Base-by-base conservation (phyloP, 1,139 yeast genomes). In the Meyerozyma guilliermondii region DNA sequence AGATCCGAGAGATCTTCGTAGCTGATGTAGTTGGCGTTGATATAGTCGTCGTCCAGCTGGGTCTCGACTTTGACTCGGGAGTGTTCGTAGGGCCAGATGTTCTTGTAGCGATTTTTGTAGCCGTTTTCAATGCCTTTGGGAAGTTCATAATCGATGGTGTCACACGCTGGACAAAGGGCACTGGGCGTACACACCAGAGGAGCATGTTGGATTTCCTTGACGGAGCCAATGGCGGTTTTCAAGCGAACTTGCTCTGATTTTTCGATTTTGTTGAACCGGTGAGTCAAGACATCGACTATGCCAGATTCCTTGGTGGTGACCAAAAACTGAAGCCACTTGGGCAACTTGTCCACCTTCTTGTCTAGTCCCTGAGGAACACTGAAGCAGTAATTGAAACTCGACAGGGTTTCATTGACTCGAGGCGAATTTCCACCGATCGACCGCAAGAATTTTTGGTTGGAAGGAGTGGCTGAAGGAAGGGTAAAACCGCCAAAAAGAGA, bases 191-290 rank as follows among this genome's bases (percentile, higher is more conserved):
- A 75, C 43, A 67, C 65, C 39, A 61, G 57, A 47, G 70, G 46
- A 51, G 59, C 43, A 33, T 49, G 55, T 39, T 46, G 41, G 18
- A 45, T 41, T 11, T 39, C 42, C 20, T 45, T 45, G 5, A 46
- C 39, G 23, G 49, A 45, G 31, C 50, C 40, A 40, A 59, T 55
- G 4, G 68, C 67, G 13, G 63, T 57, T 42, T 68, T 71, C 39
- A 80, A 59, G 46, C 85, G 62, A 13, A 64, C 54, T 46, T 70
- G 72, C 53, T 81, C 87, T 41, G 69, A 54, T 31, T 60, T 61
- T 58, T 80, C 84, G 45, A 79, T 73, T 45, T 66, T 72, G 43
- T 63, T 58, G 50, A 78, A 76, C 44, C 74, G 66, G 9, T 56
- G 47, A 17, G 65, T 55, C 39, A 80, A 57, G 16, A 63, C 53